Evolutionary conservation across 2,329 filamentous ascomycete genomes (phyloP).

Genomic region (Botrytis porri): DNA sequence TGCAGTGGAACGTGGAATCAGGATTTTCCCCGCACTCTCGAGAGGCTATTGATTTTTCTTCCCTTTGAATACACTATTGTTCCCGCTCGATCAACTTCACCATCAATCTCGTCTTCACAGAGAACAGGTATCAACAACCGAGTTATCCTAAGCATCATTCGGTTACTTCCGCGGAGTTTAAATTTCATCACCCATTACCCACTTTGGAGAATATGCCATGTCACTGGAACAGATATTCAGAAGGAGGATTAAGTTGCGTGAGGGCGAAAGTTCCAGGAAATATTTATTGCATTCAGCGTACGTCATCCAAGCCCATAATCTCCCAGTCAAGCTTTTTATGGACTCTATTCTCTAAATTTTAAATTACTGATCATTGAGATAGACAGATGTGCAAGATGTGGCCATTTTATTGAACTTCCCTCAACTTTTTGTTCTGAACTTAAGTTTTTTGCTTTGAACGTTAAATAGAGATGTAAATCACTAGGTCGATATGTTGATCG

Average conservation of each 20-base stretch:
- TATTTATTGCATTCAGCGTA: background rate
- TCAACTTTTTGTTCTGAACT: too few species aligned
- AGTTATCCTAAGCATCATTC: background rate
- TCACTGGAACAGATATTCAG: background rate
- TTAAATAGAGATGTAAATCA: too few species aligned
- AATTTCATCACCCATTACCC: background rate
- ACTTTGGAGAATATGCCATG: background rate
- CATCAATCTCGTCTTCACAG: background rate
- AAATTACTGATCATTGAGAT: background rate
- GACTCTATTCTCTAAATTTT: too few species aligned
- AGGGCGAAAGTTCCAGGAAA: background rate
- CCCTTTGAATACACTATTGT: background rate
- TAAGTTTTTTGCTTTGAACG: too few species aligned
- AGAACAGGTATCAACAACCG: background rate
- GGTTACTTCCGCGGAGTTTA: background rate
- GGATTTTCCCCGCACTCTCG: background rate
- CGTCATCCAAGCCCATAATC: background rate
- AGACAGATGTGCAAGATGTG: too few species aligned
- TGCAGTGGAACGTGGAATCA: background rate
- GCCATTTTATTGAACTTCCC: too few species aligned
- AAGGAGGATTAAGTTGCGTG: background rate
- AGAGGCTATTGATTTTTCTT: too few species aligned
- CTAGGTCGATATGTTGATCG: too few species aligned
- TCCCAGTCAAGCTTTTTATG: too few species aligned
- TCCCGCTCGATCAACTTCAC: background rate